phyloP scores from a whole-genome alignment of 2,329 filamentous ascomycete species.

The Aspergillus pseudoglaucus region DNA sequence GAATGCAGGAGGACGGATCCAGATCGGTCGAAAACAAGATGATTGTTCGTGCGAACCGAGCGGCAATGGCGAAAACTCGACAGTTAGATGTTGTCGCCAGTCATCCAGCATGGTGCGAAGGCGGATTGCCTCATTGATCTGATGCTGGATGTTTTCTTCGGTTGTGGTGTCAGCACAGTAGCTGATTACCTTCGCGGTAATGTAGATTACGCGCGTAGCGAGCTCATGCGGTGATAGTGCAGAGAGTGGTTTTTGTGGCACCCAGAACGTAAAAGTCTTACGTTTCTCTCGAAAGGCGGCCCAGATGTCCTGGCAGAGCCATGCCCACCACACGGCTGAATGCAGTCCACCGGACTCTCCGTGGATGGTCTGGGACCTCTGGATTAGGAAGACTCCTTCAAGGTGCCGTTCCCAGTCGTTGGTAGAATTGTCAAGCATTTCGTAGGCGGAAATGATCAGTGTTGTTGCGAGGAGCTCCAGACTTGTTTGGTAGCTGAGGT shows the following conservation, averaged over 20 bases:
- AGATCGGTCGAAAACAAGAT: conserved; percentile 13
- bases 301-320: conserved; percentile 59
- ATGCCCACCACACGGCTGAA: conserved; percentile 58
- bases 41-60: background rate
- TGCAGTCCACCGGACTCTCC: conserved; percentile 51
- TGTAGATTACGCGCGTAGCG: conserved; percentile 33
- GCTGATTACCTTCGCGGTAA: conserved; percentile 16
- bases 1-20: conserved; percentile 20
- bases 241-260: conserved; percentile 42
- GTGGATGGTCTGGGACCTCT: conserved; percentile 54
- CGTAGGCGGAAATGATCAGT: conserved; percentile 41
- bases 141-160: conserved; percentile 7
- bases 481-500: conserved; percentile 17
- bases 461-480: conserved; percentile 23
- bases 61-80: conserved; percentile 21
- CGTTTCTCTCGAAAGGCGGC: conserved; percentile 54
- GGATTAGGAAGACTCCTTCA: conserved; percentile 59
- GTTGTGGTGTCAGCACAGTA: conserved; percentile 12
- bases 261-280: conserved; percentile 52
- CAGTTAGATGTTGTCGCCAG: conserved; percentile 18
- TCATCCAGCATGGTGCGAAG: conserved; percentile 17
- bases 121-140: conserved; percentile 10
- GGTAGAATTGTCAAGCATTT: conserved; percentile 54
- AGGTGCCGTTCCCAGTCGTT: conserved; percentile 56
- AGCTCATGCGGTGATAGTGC: conserved; percentile 48